Percentiles rank a stretch among this genome's conserved stretches.
phyloP scores from a whole-genome alignment of 306 rosid species.

The Mimosa bimucronata region DNA sequence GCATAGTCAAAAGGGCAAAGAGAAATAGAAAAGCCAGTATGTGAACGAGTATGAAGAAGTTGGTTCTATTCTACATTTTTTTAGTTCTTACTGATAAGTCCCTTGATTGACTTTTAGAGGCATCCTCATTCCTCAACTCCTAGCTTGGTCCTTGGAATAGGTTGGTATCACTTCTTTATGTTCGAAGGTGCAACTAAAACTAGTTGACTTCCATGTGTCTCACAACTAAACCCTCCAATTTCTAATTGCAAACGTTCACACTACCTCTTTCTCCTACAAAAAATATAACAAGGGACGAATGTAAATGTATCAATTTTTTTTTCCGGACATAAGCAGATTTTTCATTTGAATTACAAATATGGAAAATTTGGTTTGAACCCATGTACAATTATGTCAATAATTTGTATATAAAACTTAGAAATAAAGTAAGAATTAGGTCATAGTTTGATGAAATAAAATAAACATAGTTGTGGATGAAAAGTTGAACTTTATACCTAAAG shows the following conservation, averaged over 20 bases:
- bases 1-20: conserved; percentile 4
- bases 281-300: not conserved
- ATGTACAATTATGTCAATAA: not conserved
- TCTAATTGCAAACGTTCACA: not conserved
- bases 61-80: not conserved
- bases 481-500: not conserved
- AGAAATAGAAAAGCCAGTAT: not conserved
- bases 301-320: not conserved
- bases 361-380: not conserved
- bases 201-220: conserved; percentile 25
- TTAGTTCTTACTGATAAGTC: not conserved
- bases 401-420: not conserved
- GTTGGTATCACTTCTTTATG: conserved; percentile 12
- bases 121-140: not conserved
- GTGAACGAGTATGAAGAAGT: not conserved
- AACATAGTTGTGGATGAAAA: not conserved
- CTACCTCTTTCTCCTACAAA: not conserved
- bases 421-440: not conserved
- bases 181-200: not conserved
- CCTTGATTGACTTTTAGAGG: conserved; percentile 24
- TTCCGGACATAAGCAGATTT: not conserved
- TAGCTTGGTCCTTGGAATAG: conserved; percentile 7
- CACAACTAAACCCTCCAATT: conserved; percentile 14
- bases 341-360: not conserved
- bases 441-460: not conserved